Evolutionary conservation across 2,329 filamentous ascomycete genomes (phyloP).

Genomic region (Colletotrichum musicola): DNA sequence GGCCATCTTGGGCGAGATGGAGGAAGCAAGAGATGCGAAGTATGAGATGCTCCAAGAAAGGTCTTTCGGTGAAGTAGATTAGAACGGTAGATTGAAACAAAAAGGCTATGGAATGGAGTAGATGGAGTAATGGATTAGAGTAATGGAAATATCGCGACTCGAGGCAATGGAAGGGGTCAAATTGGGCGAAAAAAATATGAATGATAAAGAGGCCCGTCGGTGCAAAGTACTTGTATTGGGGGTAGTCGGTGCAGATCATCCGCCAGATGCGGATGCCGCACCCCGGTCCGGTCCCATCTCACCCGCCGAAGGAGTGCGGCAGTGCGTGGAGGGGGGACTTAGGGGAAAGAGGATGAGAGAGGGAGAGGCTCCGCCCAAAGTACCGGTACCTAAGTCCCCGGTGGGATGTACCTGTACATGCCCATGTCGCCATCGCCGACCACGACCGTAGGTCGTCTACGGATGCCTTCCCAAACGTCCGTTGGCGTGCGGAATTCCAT

Average conservation of each 20-base stretch:
- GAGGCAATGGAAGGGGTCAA: slow-evolving; percentile 2
- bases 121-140: not conserved
- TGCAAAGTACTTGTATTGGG: slow-evolving; percentile 2
- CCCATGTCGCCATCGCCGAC: not conserved
- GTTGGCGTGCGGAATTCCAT: no score
- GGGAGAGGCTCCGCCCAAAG: slow-evolving; percentile 24
- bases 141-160: not conserved
- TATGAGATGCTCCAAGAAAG: not conserved
- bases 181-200: slow-evolving; percentile 4
- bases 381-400: slow-evolving; percentile 28
- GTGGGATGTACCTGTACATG: not conserved
- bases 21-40: not conserved
- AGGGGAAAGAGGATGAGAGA: no score
- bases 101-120: not conserved
- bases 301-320: slow-evolving; percentile 19
- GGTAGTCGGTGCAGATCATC: not conserved
- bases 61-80: not conserved
- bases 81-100: not conserved
- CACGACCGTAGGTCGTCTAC: not conserved
- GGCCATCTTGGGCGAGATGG: slow-evolving; percentile 6
- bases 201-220: slow-evolving; percentile 5
- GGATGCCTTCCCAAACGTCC: slow-evolving; percentile 2
- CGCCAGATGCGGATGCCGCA: not conserved
- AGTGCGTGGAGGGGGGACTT: not conserved
- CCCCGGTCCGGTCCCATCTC: slow-evolving; percentile 11